Conservation (phyloP, 805 yeast species). For the Wickerhamomyces hampshirensis region DNA sequence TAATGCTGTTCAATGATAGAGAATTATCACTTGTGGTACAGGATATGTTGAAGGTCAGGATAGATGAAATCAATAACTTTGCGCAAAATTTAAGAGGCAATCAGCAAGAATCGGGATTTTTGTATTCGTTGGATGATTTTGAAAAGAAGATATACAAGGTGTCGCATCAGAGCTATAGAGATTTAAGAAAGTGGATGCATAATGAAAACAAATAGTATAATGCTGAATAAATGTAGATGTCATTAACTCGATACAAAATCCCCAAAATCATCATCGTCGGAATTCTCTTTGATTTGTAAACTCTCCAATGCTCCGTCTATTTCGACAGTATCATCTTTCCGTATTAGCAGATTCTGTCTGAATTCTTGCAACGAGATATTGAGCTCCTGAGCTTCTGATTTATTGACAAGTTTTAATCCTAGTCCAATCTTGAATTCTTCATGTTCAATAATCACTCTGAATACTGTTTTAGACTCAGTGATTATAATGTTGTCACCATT, state of each 20-base stretch:
- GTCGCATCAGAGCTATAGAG: slow-evolving; percentile 47
- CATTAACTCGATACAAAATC: background rate
- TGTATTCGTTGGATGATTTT: slow-evolving; percentile 68
- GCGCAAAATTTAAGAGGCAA: slow-evolving; percentile 38
- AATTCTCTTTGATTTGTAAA: background rate
- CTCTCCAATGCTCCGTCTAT: too few species aligned
- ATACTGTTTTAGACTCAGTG: background rate
- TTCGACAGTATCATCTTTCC: too few species aligned
- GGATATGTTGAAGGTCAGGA: slow-evolving; percentile 55
- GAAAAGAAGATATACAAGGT: slow-evolving; percentile 56
- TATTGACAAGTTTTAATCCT: background rate
- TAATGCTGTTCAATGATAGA: slow-evolving; percentile 59
- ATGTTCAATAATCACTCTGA: background rate
- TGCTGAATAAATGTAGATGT: too few species aligned
- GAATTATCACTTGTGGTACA: slow-evolving; percentile 49
- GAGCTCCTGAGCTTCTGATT: background rate
- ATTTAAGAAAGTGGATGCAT: slow-evolving; percentile 38
- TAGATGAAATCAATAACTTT: slow-evolving; percentile 66
- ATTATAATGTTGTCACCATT: background rate
- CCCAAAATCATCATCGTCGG: background rate
- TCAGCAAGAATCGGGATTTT: slow-evolving; percentile 48
- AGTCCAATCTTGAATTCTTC: background rate
- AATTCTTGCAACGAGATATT: background rate
- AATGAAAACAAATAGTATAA: slow-evolving; percentile 11
- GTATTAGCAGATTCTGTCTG: background rate